Evolutionary conservation across 768 basidiomycete species (phyloP).

Genomic region (Podaxis sp.): DNA sequence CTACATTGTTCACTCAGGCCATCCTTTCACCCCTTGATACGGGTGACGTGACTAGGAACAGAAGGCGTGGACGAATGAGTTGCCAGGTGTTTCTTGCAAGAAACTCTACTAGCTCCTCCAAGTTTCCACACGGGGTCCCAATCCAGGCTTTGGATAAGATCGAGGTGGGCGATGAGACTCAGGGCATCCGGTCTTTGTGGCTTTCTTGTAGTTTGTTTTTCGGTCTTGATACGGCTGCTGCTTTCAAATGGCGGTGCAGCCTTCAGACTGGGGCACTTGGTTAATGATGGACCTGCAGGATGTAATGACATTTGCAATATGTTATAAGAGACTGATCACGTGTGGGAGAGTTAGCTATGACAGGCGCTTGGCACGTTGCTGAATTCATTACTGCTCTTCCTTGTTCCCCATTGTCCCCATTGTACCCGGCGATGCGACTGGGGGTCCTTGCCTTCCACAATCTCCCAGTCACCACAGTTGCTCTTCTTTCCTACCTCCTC

Average conservation of each 20-base stretch:
- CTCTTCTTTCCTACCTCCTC: slow-evolving; percentile 6
- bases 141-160: neutral
- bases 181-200: neutral
- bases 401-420: neutral
- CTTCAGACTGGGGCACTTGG: neutral
- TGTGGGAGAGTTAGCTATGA: neutral
- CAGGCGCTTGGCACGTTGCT: neutral
- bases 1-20: neutral
- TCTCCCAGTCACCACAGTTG: slow-evolving; percentile 6
- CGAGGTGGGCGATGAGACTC: neutral
- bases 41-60: neutral
- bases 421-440: slow-evolving; percentile 1
- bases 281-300: too few relatives aligned
- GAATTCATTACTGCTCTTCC: neutral
- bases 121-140: neutral
- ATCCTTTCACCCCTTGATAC: neutral
- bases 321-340: neutral
- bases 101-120: neutral
- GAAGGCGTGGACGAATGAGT: too few relatives aligned
- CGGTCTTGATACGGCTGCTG: neutral
- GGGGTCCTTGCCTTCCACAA: slow-evolving; percentile 4
- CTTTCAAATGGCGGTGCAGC: neutral
- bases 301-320: too few relatives aligned
- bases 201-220: neutral
- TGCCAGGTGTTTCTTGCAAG: neutral